Evolutionary conservation across 805 yeast genomes (phyloP), one percentile per base, ranked within the genome.

Genomic region (Ogataea populi-albae): DNA sequence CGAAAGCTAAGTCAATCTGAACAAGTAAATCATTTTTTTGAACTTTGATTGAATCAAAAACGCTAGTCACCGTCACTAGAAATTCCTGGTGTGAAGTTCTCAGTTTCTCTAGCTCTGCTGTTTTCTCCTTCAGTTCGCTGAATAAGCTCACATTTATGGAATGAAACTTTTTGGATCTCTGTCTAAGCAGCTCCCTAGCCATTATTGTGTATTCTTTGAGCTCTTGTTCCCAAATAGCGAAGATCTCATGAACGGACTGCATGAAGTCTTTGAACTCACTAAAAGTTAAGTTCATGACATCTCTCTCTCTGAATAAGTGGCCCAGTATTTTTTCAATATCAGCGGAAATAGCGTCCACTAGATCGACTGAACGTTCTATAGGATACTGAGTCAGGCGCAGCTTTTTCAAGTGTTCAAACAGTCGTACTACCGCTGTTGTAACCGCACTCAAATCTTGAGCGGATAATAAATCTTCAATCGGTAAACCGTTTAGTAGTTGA

Each of bases 141-240:
- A 69, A 61, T 6, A 77, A 69, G n/a, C 64, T 64, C 7, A 87
- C 66, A 38, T 79, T 75, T 15, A 86, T 74, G 16, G 80, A 72
- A 10, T 81, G 69, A 51, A 82, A 81, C 40, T 77, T 79, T 36
- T 84, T 91, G 6, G 78, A 76, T 27, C 93, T 62, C 48, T 79
- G 84, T 44, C 96, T 66, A 26, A 85, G 65, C 3, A 84, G 58
- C 41, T 89, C 96, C 37, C 97, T 71, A 0, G 86, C 75, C 27
- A 83, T 53, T 34, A 75, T 71, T 2, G 79, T 73, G 61, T 81
- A 76, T 37, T 78, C 85, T 50, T 81, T 79, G 8, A 78, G 53
- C 26, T 74, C 71, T 18, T 66, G 69, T 23, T 86, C 94, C 66
- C 89, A 75, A 1, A 68, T 57, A 2, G 54, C 59, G 21, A 79